phyloP scores from a whole-genome alignment of 306 rosid species.

The Oemleria cerasiformis region DNA sequence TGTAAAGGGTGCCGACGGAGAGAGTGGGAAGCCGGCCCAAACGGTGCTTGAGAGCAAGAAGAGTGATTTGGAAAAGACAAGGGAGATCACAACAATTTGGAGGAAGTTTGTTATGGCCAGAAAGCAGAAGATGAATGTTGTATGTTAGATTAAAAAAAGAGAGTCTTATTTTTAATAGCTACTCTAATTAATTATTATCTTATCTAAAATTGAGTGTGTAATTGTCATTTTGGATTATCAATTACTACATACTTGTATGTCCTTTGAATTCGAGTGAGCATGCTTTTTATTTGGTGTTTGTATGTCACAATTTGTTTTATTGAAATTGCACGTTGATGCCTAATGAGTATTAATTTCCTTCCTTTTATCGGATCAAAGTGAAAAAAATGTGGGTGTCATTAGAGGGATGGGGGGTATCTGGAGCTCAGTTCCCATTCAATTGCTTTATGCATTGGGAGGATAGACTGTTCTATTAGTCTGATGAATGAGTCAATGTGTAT shows the following conservation, averaged over 20 bases:
- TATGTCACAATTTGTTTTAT: neutral
- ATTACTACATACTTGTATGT: neutral
- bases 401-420: too few species aligned
- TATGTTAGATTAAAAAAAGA: conserved; percentile 44
- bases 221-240: neutral
- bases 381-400: neutral
- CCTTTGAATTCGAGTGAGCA: neutral
- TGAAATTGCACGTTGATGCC: neutral
- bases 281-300: neutral
- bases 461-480: too few species aligned
- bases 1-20: neutral
- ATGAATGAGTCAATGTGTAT: too few species aligned
- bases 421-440: too few species aligned
- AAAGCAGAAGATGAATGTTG: conserved; percentile 64
- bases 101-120: conserved; percentile 70
- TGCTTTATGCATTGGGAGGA: too few species aligned
- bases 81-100: conserved; percentile 75
- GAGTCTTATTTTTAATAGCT: neutral
- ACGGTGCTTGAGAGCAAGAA: conserved; percentile 34
- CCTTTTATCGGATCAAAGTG: neutral
- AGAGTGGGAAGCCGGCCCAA: conserved; percentile 8
- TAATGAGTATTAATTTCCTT: neutral
- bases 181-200: neutral
- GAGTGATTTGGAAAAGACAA: conserved; percentile 52
- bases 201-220: neutral